These are phyloP conservation scores for Malus fusca DNA, from an alignment of 306 rosid genomes.

Conservation along the genomic window DNA sequence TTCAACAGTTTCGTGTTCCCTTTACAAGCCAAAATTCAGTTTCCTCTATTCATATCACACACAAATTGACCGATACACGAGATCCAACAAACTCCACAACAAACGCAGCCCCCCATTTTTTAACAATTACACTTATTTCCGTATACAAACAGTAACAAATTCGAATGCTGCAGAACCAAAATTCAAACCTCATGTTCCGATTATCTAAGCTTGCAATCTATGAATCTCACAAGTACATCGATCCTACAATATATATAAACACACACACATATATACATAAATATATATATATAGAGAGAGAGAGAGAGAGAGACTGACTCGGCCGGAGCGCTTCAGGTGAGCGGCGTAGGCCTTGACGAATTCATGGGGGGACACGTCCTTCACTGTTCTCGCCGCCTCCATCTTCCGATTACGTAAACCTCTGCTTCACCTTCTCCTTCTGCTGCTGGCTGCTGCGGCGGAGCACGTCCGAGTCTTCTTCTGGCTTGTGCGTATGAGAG, in stretches of 20 bases:
- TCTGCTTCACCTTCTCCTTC: neutral
- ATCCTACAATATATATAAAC: too few relatives aligned
- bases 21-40: neutral
- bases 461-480: neutral
- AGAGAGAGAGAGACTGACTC: slow-evolving; percentile 18
- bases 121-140: neutral
- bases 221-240: neutral
- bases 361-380: slow-evolving; percentile 68
- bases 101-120: neutral
- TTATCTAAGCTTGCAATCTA: neutral
- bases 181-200: neutral
- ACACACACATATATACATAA: too few relatives aligned
- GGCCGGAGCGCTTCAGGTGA: slow-evolving; percentile 62
- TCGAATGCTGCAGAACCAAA: neutral
- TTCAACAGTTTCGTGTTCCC: neutral
- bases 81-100: neutral
- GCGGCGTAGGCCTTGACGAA: slow-evolving; percentile 71
- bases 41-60: neutral
- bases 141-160: neutral
- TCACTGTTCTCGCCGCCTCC: slow-evolving; percentile 52
- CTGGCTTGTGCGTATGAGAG: neutral
- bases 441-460: neutral
- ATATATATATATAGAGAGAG: neutral
- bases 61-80: neutral
- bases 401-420: neutral